These are phyloP conservation scores for Rubroboletus pulcherrimus DNA, from an alignment of 768 basidiomycete species.

Conservation along the genomic window DNA sequence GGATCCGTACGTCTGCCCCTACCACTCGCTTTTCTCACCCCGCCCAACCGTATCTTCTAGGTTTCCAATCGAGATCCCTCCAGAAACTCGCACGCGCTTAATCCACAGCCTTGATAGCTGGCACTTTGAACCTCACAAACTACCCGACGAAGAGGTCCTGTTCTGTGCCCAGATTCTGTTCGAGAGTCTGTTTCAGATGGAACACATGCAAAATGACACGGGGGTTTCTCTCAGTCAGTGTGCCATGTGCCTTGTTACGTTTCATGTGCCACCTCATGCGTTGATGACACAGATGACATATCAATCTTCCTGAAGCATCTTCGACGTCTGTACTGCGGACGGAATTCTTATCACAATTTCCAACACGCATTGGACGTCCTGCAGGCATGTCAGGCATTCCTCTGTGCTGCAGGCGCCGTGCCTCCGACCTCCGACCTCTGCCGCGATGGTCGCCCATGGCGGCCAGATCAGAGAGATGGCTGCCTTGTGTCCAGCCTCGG, in stretches of 20 bases:
- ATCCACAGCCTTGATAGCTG: conserved; percentile 71
- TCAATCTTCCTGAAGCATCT: conserved; percentile 79
- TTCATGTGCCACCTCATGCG: conserved; percentile 18
- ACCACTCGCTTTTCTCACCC: neutral
- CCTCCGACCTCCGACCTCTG: conserved; percentile 68
- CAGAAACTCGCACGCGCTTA: conserved; percentile 54
- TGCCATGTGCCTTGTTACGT: conserved; percentile 16
- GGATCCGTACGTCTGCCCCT: conserved; percentile 20
- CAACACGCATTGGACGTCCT: conserved; percentile 95
- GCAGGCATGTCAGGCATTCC: conserved; percentile 86
- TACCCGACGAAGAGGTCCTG: conserved; percentile 78
- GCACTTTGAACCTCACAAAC: conserved; percentile 86
- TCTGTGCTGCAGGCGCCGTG: conserved; percentile 73
- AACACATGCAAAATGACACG: conserved; percentile 62
- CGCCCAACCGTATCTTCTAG: conserved; percentile 30
- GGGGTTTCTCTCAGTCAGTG: conserved; percentile 57
- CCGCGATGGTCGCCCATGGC: conserved; percentile 35
- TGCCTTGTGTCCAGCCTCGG: conserved; percentile 42
- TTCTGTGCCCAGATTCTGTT: conserved; percentile 84
- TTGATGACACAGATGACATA: conserved; percentile 56
- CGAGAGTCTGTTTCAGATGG: conserved; percentile 75
- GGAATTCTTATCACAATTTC: conserved; percentile 97
- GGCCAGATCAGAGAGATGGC: conserved; percentile 36
- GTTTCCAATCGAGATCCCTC: conserved; percentile 45
- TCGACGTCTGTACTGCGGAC: conserved; percentile 84